These are phyloP conservation scores for Cladosporium sp. DNA, from an alignment of 2,329 filamentous ascomycete genomes.

Conservation along the genomic window DNA sequence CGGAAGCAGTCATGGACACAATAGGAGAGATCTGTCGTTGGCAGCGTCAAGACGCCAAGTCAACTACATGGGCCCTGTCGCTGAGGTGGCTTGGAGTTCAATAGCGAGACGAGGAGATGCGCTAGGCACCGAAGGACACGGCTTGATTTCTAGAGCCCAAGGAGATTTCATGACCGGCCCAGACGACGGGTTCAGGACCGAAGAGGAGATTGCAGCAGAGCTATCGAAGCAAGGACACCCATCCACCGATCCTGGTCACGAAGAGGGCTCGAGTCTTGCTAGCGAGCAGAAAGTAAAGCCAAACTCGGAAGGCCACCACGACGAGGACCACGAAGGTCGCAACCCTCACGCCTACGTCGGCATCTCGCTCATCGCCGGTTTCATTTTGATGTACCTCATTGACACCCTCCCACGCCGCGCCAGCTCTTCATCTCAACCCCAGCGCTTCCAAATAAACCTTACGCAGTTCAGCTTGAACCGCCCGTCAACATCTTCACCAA, in stretches of 20 bases:
- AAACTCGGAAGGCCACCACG: slow-evolving; percentile 6
- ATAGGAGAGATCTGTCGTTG: slow-evolving; percentile 16
- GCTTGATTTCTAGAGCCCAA: not conserved
- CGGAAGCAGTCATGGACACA: slow-evolving; percentile 26
- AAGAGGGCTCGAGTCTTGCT: slow-evolving; percentile 14
- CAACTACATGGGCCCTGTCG: not conserved
- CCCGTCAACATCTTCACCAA: slow-evolving; percentile 38
- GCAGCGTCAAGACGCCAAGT: not conserved
- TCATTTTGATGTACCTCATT: slow-evolving; percentile 95
- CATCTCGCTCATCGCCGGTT: slow-evolving; percentile 80
- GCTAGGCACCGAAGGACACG: not conserved
- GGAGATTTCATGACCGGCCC: slow-evolving; percentile 30
- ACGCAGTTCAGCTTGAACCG: slow-evolving; percentile 65
- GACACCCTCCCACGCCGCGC: slow-evolving; percentile 79
- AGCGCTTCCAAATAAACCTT: slow-evolving; percentile 82
- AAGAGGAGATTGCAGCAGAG: slow-evolving; percentile 21
- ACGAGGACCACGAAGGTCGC: slow-evolving; percentile 36
- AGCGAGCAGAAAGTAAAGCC: slow-evolving; percentile 10
- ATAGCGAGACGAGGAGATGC: not conserved
- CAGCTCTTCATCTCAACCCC: slow-evolving; percentile 58
- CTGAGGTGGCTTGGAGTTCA: slow-evolving; percentile 11
- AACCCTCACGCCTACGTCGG: slow-evolving; percentile 79
- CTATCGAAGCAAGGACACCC: slow-evolving; percentile 19
- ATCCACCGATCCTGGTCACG: slow-evolving; percentile 24
- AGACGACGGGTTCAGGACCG: slow-evolving; percentile 31